phyloP scores from a whole-genome alignment of 257 asterid genomes.

The Thymus quinquecostatus region DNA sequence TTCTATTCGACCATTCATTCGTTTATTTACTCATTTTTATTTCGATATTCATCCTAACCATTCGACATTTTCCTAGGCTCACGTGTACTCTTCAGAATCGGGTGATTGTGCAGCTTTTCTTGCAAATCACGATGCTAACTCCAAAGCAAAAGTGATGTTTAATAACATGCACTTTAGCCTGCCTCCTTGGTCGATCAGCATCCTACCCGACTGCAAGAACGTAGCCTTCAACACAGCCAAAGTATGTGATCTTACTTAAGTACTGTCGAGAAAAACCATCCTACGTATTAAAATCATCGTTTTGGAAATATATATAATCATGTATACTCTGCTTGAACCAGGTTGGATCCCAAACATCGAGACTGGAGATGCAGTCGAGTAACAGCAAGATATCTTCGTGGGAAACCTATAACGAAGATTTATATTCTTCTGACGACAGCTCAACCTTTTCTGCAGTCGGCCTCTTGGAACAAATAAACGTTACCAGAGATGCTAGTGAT shows the following conservation, averaged over 20 bases:
- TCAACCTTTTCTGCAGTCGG: constrained; percentile 72
- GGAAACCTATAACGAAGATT: constrained; percentile 91
- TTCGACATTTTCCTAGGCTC: constrained; percentile 58
- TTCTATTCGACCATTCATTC: constrained; percentile 5
- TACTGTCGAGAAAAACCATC: neutral
- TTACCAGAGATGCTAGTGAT: constrained; percentile 87
- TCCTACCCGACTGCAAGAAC: constrained; percentile 91
- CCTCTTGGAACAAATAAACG: constrained; percentile 90
- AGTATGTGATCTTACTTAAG: constrained; percentile 46
- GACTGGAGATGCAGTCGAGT: constrained; percentile 70
- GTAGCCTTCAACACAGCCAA: constrained; percentile 92
- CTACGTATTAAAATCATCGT: neutral
- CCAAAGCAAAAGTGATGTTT: constrained; percentile 71
- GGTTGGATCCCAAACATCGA: constrained; percentile 91
- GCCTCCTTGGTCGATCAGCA: constrained; percentile 98
- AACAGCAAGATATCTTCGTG: constrained; percentile 65
- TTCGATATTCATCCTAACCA: neutral
- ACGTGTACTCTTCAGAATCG: constrained; percentile 67
- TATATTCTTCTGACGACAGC: constrained; percentile 68
- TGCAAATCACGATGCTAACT: constrained; percentile 63
- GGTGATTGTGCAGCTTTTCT: constrained; percentile 95
- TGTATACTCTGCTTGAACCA: constrained; percentile 29
- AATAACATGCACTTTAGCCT: constrained; percentile 80
- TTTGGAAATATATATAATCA: constrained; percentile 2
- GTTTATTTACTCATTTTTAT: neutral